Conservation (phyloP, 2,329 filamentous ascomycete species). For the Phaeoacremonium minimum region DNA sequence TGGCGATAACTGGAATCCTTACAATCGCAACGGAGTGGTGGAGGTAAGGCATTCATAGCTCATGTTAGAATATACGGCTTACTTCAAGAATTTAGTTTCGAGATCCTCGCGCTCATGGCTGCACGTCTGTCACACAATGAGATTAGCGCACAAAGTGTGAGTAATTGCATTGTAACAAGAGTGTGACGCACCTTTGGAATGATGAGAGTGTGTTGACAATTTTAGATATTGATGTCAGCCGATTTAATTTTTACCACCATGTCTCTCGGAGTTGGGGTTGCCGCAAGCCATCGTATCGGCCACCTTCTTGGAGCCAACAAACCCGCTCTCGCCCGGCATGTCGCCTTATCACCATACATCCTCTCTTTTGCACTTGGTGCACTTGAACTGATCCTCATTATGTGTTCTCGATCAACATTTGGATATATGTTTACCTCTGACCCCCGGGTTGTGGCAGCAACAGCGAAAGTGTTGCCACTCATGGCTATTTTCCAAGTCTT, state of each 20-base stretch:
- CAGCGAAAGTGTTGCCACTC: background rate
- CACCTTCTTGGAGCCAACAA: background rate
- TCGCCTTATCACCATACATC: background rate
- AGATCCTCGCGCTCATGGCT: background rate
- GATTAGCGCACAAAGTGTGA: background rate
- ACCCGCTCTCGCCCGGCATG: background rate
- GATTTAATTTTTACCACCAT: background rate
- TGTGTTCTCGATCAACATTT: background rate
- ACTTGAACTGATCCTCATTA: background rate
- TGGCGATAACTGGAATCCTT: background rate
- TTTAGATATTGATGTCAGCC: background rate
- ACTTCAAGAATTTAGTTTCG: too few species aligned
- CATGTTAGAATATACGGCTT: too few species aligned
- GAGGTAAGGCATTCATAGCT: too few species aligned
- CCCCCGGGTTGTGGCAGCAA: background rate
- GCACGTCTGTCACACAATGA: background rate
- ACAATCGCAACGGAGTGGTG: background rate
- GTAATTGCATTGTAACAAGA: too few species aligned
- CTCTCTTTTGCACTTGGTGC: background rate
- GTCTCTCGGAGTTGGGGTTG: background rate
- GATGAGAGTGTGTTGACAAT: background rate
- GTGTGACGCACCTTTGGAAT: too few species aligned
- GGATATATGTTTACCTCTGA: background rate
- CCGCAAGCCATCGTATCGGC: background rate
- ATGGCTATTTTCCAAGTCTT: background rate